Base-by-base conservation (phyloP, 805 yeast species). In the Starmerella potacharoeniae region DNA sequence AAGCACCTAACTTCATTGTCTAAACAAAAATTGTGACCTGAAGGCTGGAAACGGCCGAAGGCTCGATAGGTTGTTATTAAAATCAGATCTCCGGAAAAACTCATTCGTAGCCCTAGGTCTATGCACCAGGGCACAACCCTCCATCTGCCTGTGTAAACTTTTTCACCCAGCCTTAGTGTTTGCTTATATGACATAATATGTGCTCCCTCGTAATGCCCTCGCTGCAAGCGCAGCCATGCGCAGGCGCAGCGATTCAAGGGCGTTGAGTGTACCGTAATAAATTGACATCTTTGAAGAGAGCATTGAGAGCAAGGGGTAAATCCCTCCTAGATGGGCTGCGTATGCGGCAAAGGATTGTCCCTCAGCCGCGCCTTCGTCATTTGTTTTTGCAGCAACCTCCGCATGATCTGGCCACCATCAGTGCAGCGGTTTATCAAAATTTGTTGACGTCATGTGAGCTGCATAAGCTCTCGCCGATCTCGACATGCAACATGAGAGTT, bases 1-100 rank as follows among this genome's bases (percentile, higher is more conserved):
- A 54, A 5, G 64, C 64, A 14, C 53, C 62, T 35, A 57, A 41
- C 48, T 60, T 60, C 54, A 59, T 47, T 14, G 16, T 40, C 17
- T 6, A 35, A 11, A 17, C 11, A 43, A 22, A 35, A 4, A 41
- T 42, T 17, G 11, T 29, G 41, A 50, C 30, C 29, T 17, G 43
- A 14, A 33, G 13, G 14, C 36, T 31, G 29, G 4, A 10, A 34
- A 29, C 4, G 29, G 3, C 17, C 9, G 5, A 1, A 10, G n/a
- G 8, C 9, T 11, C 5, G 13, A 14, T 11, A 13, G 37, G 28
- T 6, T 47, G 43, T 6, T 40, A 10, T 37, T 33, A 35, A 40
- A 22, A 34, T 4, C 7, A 30, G 31, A 31, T 45, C 42, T 17
- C 36, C 50, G 41, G 34, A 52, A 45, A 44, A 52, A 36, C 42